phyloP scores from a whole-genome alignment of 331 rosid species.

The Stylosanthes scabra region DNA sequence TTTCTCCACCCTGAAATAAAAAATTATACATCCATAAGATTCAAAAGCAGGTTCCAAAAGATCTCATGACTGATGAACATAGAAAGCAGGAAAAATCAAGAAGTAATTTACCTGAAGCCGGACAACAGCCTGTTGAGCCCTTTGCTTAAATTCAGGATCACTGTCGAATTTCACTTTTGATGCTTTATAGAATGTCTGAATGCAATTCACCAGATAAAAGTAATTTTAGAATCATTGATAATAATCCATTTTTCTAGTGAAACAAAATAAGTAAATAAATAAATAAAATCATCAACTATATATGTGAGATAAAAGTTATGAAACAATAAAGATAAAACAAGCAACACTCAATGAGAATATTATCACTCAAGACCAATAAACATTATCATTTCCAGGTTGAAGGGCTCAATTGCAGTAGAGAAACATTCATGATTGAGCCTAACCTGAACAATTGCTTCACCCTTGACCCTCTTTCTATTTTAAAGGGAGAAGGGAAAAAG shows the following conservation, averaged over 20 bases:
- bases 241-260: conserved; percentile 20
- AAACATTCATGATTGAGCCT: conserved; percentile 18
- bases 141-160: conserved; percentile 84
- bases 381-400: conserved; percentile 24
- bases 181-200: conserved; percentile 85
- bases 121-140: conserved; percentile 89
- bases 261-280: neutral
- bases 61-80: conserved; percentile 7
- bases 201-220: conserved; percentile 13
- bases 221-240: conserved; percentile 24
- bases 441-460: conserved; percentile 14
- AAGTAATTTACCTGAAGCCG: conserved; percentile 73
- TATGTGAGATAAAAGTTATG: neutral
- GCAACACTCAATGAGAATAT: too few species aligned
- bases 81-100: neutral
- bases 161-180: conserved; percentile 82
- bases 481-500: neutral
- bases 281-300: neutral
- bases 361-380: neutral
- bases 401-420: conserved; percentile 6
- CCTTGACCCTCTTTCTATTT: conserved; percentile 22
- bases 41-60: conserved; percentile 12
- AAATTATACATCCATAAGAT: conserved; percentile 33
- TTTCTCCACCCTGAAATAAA: conserved; percentile 74
- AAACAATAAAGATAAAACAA: too few species aligned